phyloP scores from a whole-genome alignment of 768 basidiomycete species.

The Goffeauzyma gilvescens region DNA sequence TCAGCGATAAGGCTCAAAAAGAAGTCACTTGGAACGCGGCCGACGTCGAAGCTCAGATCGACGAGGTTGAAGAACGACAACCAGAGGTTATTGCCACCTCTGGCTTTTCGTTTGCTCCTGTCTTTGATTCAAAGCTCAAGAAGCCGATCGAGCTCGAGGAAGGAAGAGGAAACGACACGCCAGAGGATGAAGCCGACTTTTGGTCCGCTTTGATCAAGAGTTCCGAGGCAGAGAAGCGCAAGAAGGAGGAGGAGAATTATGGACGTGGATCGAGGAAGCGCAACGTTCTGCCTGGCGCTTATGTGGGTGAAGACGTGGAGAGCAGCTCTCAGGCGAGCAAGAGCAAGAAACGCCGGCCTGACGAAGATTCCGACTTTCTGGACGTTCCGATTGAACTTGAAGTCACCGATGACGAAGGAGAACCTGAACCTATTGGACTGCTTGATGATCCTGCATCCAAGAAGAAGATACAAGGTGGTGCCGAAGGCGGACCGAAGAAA shows the following conservation, averaged over 20 bases:
- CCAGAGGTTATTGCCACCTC: neutral
- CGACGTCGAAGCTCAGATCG: slow-evolving; percentile 70
- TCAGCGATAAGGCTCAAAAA: slow-evolving; percentile 40
- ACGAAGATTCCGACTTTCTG: too few species aligned
- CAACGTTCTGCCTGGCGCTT: too few species aligned
- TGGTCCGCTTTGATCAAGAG: slow-evolving; percentile 7
- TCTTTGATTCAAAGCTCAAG: slow-evolving; percentile 6
- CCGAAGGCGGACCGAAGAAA: too few species aligned
- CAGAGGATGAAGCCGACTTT: slow-evolving; percentile 7
- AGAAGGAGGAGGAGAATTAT: slow-evolving; percentile 4
- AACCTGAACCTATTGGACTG: too few species aligned
- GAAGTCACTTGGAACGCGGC: slow-evolving; percentile 53
- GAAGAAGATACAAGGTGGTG: too few species aligned
- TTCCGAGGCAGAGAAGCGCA: slow-evolving; percentile 2
- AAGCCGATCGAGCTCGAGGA: neutral
- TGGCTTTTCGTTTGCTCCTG: slow-evolving; percentile 10
- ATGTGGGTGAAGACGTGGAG: too few species aligned
- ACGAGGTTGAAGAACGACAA: slow-evolving; percentile 46
- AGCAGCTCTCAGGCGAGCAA: too few species aligned
- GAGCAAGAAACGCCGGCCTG: too few species aligned
- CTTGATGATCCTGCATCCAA: too few species aligned
- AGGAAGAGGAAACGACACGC: neutral
- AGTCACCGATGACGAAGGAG: too few species aligned
- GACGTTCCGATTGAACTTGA: too few species aligned
- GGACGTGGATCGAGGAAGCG: slow-evolving; percentile 7